Evolutionary conservation across 1,284 basidiomycete species (phyloP), one percentile per base, ranked within the genome.

Genomic region (Heterobasidion parviporum): DNA sequence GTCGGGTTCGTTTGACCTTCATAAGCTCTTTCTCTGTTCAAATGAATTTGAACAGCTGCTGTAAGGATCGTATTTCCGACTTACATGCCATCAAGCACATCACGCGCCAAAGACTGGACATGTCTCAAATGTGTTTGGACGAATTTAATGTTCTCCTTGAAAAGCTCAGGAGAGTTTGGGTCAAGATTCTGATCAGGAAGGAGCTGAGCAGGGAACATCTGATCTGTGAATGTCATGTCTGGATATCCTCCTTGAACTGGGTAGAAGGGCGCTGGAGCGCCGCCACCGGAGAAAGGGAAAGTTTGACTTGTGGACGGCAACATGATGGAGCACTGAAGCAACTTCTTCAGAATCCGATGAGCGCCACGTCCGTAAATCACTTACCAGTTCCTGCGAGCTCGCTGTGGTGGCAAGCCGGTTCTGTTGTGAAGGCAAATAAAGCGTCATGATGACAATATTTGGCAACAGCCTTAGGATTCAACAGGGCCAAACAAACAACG

Each of bases 121-220:
- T 73, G 65, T 3, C 68, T 59, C 3, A 81, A 68, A n/a, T 77
- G 72, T 36, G 72, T 69, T 43, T 76, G 74, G 0, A 74, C 70
- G 18, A 76, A 53, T 52, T 74, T 72, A 7, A 83, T 69, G 63
- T 80, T 82, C 49, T 78, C 75, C 58, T 77, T 80, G 71, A 85
- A 82, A 12, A 73, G 60, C 43, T 77, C 76, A 1, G 78, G 76
- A 20, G 81, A 80, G 61, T 79, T 82, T 8, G 72, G 74, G 57
- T 83, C 82, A 35, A 55, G 38, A 20, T 38, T 50, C 20, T 32
- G 26, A 26, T 56, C 54, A 20, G 57, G 20, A 26, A 55, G 15
- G 10, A 50, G 49, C 54, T 52, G 48, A n/a, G 20, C 7, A 18
- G 33, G 34, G 33, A 36, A 56, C 32, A 20, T 46, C 8, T 16